Base-by-base conservation (phyloP, 495 filamentous ascomycete species). In the Neurospora terricola region DNA sequence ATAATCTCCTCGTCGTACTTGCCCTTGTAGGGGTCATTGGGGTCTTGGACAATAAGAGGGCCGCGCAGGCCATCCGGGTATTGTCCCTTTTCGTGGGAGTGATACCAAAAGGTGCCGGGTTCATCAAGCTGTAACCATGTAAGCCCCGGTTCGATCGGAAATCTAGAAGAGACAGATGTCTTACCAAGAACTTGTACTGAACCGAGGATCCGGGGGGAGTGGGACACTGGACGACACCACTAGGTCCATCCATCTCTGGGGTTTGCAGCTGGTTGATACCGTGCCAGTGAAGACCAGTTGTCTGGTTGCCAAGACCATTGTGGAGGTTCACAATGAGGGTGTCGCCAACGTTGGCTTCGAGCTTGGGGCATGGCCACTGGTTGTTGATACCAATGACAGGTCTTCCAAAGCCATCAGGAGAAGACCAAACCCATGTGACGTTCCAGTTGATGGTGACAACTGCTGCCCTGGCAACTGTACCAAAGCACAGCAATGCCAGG, bases 61-160 rank as follows among this genome's bases (percentile, higher is more conserved):
- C 91, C 91, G 18, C 91, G 89, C 62, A 92, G 84, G 23, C 93
- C 93, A 78, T 96, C 93, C 1, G 92, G 91, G 73, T 93, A 94
- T 78, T 93, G 91, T 1, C 86, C 87, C 77, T 85, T 83, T 66
- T 87, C 85, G 76, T 94, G 92, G n/a, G 90, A 93, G 79, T 94
- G 92, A 75, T 93, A 94, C 92, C 92, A 94, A 73, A 90, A 94
- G 0, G 91, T 92, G 18, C 92, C 92, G 34, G 88, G 83, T 71
- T 89, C 86, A 73, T 92, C 86, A 12, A 86, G 81, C 79, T 92
- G 78, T 42, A 10, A 69, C 66, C 23, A 48, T 79, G 21, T 80
- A 75, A 38, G 71, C 42, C 11, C 45, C 27, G 12, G 23, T 39
- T 14, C 6, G 7, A 21, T n/a, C 37, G 0, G 4, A 23, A 59